Conservation (phyloP, 306 rosid species). For the Cucurbita pepo region DNA sequence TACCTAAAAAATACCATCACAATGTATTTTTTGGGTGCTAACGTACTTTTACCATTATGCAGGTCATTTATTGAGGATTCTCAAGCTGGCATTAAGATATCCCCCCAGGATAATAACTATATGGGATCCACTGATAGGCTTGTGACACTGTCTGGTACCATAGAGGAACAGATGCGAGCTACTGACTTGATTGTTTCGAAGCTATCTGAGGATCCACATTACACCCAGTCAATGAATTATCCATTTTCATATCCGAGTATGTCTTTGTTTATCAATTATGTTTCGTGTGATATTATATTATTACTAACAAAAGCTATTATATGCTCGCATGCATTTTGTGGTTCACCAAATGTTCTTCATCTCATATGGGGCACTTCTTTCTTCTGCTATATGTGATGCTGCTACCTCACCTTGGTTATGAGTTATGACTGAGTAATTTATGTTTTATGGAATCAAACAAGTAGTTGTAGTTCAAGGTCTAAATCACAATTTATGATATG, state of each 20-base stretch:
- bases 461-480: neutral
- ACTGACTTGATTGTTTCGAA: slow-evolving; percentile 77
- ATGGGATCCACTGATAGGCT: slow-evolving; percentile 88
- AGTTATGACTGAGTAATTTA: neutral
- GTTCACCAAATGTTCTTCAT: neutral
- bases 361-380: neutral
- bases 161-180: slow-evolving; percentile 90
- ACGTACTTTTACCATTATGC: slow-evolving; percentile 13
- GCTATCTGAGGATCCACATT: slow-evolving; percentile 88
- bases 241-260: slow-evolving; percentile 93
- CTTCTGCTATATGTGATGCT: neutral
- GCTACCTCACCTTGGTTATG: neutral
- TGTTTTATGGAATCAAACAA: neutral
- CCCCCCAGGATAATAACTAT: slow-evolving; percentile 94
- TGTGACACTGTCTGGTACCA: slow-evolving; percentile 76
- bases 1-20: neutral
- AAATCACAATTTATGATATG: neutral
- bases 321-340: neutral
- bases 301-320: neutral
- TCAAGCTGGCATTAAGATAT: slow-evolving; percentile 94
- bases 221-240: slow-evolving; percentile 74
- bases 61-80: slow-evolving; percentile 98
- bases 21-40: neutral
- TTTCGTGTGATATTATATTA: neutral
- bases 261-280: slow-evolving; percentile 9